phyloP scores from a whole-genome alignment of 805 yeast genomes.

The Yarrowia sp. region DNA sequence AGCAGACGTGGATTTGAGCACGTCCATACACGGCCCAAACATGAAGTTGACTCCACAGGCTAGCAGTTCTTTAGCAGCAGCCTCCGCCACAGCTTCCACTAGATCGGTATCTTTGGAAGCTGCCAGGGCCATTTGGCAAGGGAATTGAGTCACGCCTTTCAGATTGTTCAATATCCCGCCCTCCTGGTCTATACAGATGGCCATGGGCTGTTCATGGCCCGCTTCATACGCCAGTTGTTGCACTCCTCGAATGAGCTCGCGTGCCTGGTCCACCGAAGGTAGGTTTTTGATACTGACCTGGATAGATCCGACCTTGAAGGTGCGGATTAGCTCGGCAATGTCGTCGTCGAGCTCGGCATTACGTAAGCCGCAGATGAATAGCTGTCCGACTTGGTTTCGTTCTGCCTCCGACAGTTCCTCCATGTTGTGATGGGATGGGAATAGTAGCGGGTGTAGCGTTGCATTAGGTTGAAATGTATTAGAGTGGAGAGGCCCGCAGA shows the following conservation, averaged over 20 bases:
- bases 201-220: constrained; percentile 55
- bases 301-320: constrained; percentile 59
- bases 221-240: constrained; percentile 59
- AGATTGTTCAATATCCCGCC: constrained; percentile 22
- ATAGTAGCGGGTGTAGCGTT: constrained; percentile 28
- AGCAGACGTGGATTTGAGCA: constrained; percentile 56
- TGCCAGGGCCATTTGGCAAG: constrained; percentile 25
- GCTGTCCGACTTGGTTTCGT: constrained; percentile 25
- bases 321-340: constrained; percentile 40
- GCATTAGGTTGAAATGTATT: constrained; percentile 11
- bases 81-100: constrained; percentile 13
- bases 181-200: constrained; percentile 22
- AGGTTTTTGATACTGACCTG: constrained; percentile 62
- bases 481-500: background rate
- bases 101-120: constrained; percentile 15
- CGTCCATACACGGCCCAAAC: constrained; percentile 69
- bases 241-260: constrained; percentile 55
- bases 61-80: constrained; percentile 42
- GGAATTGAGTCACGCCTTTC: constrained; percentile 28
- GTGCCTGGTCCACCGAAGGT: constrained; percentile 56
- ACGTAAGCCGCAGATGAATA: constrained; percentile 40
- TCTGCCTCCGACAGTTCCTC: constrained; percentile 43
- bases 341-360: constrained; percentile 42
- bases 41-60: constrained; percentile 63
- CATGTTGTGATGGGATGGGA: constrained; percentile 42